Conservation (phyloP, 148 eudicot species). For the Amaranthus palmeri region DNA sequence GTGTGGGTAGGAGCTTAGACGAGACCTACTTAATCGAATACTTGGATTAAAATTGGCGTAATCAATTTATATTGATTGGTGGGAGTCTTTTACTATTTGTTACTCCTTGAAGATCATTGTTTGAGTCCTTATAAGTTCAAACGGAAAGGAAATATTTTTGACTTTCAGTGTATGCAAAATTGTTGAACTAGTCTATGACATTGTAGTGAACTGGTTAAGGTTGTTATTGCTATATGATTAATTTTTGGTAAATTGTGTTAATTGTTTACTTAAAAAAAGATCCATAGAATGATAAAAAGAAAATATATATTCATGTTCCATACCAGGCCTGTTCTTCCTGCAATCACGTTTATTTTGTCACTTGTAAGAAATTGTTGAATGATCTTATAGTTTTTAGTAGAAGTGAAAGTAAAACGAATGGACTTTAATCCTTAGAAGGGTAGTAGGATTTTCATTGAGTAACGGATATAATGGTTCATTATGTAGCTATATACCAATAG, state of each 20-base stretch:
- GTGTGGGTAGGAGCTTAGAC: background rate
- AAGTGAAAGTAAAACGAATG: background rate
- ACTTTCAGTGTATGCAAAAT: background rate
- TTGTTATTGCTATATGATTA: background rate
- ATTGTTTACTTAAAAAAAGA: background rate
- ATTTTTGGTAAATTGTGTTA: background rate
- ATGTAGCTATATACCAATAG: conserved; percentile 11
- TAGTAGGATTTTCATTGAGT: background rate
- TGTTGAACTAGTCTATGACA: background rate
- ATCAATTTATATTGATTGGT: background rate
- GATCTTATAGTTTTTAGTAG: background rate
- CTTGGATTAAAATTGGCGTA: background rate
- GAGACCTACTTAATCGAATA: background rate
- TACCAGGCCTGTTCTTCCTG: background rate
- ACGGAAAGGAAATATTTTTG: background rate
- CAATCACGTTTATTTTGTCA: background rate
- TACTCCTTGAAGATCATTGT: too few relatives aligned
- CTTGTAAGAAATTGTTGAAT: background rate
- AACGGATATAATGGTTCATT: background rate
- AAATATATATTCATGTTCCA: background rate
- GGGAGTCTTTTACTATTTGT: background rate
- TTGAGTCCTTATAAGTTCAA: too few relatives aligned
- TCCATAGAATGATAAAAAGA: background rate
- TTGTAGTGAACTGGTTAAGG: background rate
- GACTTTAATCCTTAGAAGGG: background rate